phyloP scores from a whole-genome alignment of 2,329 filamentous ascomycete species.

The Aureobasidium sp. region DNA sequence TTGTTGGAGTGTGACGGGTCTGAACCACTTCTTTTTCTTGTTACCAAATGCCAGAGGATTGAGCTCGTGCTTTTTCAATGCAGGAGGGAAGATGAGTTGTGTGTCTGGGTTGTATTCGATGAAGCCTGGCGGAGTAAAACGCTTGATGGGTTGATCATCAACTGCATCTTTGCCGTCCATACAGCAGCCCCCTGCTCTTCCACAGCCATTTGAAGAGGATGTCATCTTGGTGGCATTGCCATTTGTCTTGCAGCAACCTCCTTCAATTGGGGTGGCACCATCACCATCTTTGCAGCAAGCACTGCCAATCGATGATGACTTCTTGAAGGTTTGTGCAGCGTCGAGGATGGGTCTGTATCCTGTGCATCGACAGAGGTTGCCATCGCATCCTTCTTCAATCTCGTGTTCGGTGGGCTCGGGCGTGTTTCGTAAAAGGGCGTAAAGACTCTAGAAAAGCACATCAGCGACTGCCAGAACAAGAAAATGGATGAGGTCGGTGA shows the following conservation, averaged over 20 bases:
- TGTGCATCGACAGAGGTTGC: constrained; percentile 91
- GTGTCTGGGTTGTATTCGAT: constrained; percentile 93
- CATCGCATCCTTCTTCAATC: constrained; percentile 93
- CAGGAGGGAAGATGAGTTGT: constrained; percentile 87
- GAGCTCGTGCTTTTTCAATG: constrained; percentile 74
- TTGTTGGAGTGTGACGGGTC: constrained; percentile 79
- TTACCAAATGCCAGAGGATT: constrained; percentile 83
- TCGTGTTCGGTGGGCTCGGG: constrained; percentile 69
- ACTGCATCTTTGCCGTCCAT: constrained; percentile 32
- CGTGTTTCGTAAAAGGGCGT: constrained; percentile 84
- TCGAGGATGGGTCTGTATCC: constrained; percentile 92
- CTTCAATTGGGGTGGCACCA: background rate
- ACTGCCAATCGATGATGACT: constrained; percentile 50
- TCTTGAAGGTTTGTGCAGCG: constrained; percentile 82
- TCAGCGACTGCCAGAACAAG: background rate
- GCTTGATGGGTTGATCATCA: constrained; percentile 44
- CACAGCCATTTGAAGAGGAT: constrained; percentile 46
- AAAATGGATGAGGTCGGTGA: constrained; percentile 11
- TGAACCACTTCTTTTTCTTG: constrained; percentile 88
- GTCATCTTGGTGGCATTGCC: constrained; percentile 36
- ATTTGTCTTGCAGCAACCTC: constrained; percentile 36
- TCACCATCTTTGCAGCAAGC: constrained; percentile 24
- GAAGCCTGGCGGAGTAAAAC: constrained; percentile 80
- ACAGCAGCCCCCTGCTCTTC: constrained; percentile 26
- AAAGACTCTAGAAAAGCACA: constrained; percentile 58